Evolutionary conservation across 257 asterid species (phyloP).

Genomic region (Fraxinus anomala): DNA sequence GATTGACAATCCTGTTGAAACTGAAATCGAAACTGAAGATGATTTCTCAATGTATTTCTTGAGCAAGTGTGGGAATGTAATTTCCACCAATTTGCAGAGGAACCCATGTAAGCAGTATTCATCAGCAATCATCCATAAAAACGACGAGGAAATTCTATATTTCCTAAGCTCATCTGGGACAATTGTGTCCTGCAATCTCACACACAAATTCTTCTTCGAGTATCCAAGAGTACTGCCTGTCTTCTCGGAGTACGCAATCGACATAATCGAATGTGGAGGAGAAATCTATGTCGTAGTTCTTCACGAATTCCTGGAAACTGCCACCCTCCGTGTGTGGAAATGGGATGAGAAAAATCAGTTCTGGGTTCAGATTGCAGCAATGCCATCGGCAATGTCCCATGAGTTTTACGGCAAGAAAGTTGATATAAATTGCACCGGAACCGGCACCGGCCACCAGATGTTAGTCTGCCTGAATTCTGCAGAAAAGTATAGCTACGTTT

Average conservation of each 20-base stretch:
- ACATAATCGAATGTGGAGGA: conserved; percentile 66
- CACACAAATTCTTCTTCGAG: conserved; percentile 40
- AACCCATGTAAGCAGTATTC: conserved; percentile 81
- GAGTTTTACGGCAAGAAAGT: conserved; percentile 61
- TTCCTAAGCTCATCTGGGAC: conserved; percentile 72
- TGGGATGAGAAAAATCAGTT: conserved; percentile 42
- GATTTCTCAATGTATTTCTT: conserved; percentile 58
- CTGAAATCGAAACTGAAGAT: conserved; percentile 24
- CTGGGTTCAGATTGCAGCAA: conserved; percentile 72
- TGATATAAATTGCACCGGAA: conserved; percentile 75
- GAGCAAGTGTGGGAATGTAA: conserved; percentile 78
- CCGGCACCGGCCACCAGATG: conserved; percentile 38
- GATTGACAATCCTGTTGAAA: conserved; percentile 11
- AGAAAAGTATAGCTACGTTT: conserved; percentile 52
- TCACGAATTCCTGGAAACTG: conserved; percentile 70
- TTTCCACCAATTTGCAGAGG: conserved; percentile 62
- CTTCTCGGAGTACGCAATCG: conserved; percentile 74
- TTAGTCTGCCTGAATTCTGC: conserved; percentile 60
- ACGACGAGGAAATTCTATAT: conserved; percentile 46
- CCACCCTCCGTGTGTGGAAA: conserved; percentile 70
- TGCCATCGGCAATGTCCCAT: conserved; percentile 76
- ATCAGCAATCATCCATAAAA: conserved; percentile 40
- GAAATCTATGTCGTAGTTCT: conserved; percentile 56
- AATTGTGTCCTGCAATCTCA: conserved; percentile 63
- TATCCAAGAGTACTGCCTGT: conserved; percentile 75